A percentile compares a stretch with the other conserved stretches of the same genome.
Evolutionary conservation across 2,329 filamentous ascomycete genomes (phyloP).

Genomic region (Fusarium sp.): DNA sequence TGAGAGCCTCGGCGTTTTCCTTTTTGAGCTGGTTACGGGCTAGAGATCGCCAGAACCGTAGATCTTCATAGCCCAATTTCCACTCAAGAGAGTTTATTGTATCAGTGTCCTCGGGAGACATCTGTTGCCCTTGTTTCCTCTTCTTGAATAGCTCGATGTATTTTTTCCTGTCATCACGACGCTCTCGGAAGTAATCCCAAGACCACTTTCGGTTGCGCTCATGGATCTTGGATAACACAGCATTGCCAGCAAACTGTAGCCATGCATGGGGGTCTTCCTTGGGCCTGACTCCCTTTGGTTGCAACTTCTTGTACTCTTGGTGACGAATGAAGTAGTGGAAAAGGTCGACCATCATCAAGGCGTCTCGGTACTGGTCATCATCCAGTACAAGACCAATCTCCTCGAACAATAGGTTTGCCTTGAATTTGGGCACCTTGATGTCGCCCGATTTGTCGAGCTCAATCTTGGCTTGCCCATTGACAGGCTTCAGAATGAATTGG

Average conservation of each 20-base stretch:
- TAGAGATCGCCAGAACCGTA: slow-evolving; percentile 96
- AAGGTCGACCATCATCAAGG: slow-evolving; percentile 96
- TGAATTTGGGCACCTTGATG: slow-evolving; percentile 83
- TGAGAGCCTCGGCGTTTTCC: slow-evolving; percentile 91
- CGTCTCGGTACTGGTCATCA: slow-evolving; percentile 96
- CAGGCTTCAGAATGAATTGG: slow-evolving; percentile 95
- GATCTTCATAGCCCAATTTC: slow-evolving; percentile 92
- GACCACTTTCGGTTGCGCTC: slow-evolving; percentile 94
- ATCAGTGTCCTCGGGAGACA: slow-evolving; percentile 76
- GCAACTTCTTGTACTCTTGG: slow-evolving; percentile 94
- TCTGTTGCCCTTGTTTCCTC: slow-evolving; percentile 79
- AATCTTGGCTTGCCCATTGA: slow-evolving; percentile 93
- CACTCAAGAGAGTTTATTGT: slow-evolving; percentile 83
- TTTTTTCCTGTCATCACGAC: slow-evolving; percentile 85
- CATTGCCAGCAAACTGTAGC: slow-evolving; percentile 90
- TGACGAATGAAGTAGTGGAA: slow-evolving; percentile 99
- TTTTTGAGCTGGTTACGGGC: slow-evolving; percentile 95
- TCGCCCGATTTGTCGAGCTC: slow-evolving; percentile 95
- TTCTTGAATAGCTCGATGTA: slow-evolving; percentile 99
- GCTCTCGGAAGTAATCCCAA: slow-evolving; percentile 94
- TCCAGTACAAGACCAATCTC: slow-evolving; percentile 98
- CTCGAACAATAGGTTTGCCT: slow-evolving; percentile 91
- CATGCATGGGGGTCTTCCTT: slow-evolving; percentile 94
- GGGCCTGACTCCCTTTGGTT: slow-evolving; percentile 82
- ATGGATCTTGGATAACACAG: slow-evolving; percentile 93